phyloP scores from a whole-genome alignment of 352 stramenopile genomes.

The Plasmopara halstedii region DNA sequence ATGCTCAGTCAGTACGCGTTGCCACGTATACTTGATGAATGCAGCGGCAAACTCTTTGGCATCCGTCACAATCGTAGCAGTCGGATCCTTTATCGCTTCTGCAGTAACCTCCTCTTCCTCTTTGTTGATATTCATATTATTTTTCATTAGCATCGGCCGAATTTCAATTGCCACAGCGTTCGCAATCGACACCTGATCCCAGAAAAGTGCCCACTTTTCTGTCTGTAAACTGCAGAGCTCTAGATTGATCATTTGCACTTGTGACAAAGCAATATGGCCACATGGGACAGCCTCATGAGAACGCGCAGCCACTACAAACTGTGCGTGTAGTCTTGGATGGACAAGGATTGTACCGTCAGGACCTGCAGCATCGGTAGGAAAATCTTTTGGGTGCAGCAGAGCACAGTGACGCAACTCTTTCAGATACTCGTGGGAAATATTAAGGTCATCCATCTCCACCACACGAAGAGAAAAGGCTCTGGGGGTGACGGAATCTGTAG shows the following conservation, averaged over 20 bases:
- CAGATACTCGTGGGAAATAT: conserved; percentile 8
- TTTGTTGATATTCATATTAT: conserved; percentile 8
- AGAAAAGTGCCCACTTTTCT: conserved; percentile 72
- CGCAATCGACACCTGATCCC: conserved; percentile 31
- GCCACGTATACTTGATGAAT: conserved; percentile 47
- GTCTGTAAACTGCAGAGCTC: conserved; percentile 67
- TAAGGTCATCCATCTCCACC: conserved; percentile 35
- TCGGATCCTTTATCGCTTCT: too few relatives aligned
- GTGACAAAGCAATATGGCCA: conserved; percentile 53
- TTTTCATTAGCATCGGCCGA: conserved; percentile 32
- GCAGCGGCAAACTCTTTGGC: conserved; percentile 39
- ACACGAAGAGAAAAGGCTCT: conserved; percentile 38
- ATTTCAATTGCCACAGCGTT: conserved; percentile 63
- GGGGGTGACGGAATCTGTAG: conserved; percentile 2
- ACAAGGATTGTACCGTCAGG: conserved; percentile 29
- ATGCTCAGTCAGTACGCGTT: conserved; percentile 71
- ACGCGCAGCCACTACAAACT: conserved; percentile 63
- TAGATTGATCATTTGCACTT: conserved; percentile 70
- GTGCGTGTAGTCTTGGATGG: conserved; percentile 57
- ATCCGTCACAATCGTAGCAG: conserved; percentile 30
- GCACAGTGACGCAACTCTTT: conserved; percentile 38
- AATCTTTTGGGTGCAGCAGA: conserved; percentile 53
- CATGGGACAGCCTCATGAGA: conserved; percentile 27
- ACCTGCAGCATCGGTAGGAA: conserved; percentile 21
- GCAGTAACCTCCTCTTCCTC: conserved; percentile 5